Base-by-base conservation (phyloP, 106 monocot species). In the Dendrobium catenatum region DNA sequence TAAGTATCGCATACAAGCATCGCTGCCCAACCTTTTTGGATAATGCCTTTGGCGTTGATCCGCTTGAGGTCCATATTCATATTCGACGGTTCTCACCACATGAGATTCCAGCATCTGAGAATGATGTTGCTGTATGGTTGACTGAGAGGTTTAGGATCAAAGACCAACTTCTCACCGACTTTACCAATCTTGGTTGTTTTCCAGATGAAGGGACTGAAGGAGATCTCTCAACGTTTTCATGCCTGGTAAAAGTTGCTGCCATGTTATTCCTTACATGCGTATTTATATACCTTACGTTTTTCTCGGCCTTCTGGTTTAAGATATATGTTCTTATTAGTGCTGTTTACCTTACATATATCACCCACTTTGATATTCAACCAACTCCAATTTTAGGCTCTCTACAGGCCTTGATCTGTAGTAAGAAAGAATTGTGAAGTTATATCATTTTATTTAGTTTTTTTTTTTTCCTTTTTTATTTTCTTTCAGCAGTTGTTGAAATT, bases 51-150 rank as follows among this genome's bases (percentile, higher is more conserved):
- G 97, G 94, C 16, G 84, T 85, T 9, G 91, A 95, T 84, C 97
- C 97, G 51, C 79, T 91, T 33, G 97, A 98, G 77, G 97, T 98
- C 67, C 97, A 98, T 58, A 88, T 98, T 56, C 89, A 98, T 70
- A 77, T 94, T 66, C 77, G 81, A 54, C 86, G 88, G 4, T 82
- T 93, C 22, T 41, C 46, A 33, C 84, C 87, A 2, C 27, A 77
- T 46, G 85, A 91, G 41, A 92, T 98, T 75, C 97, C 94, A 68
- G 56, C 42, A 29, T 77, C 88, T 6, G 89, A 89, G 77, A 54
- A 82, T 20, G 90, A 91, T 43, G 82, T 76, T 48, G 80, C 98
- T 54, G 68, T 87, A 29, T 99, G 98, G 98, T 80, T 99, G 80
- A 90, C 88, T 9, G 92, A 95, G 79, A 86, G 93, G 72, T 99